Percentiles rank a stretch among this genome's conserved stretches.
phyloP scores from a whole-genome alignment of 441 rosid species.

The Pelargonium citronellum region DNA sequence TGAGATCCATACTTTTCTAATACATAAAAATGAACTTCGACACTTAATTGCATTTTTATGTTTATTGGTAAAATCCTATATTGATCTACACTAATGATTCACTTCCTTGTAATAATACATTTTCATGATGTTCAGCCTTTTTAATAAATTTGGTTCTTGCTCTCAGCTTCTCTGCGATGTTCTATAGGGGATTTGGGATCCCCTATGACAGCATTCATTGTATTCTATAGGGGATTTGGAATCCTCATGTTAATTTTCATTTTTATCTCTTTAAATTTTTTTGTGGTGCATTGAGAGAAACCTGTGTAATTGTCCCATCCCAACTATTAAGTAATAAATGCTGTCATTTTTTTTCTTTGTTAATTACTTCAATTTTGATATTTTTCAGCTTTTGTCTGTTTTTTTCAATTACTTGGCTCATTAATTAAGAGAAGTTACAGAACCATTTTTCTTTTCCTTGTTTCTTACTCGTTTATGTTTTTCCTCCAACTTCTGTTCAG shows the following conservation, averaged over 20 bases:
- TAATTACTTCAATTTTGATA: not conserved
- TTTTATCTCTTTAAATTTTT: not conserved
- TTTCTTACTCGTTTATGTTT: not conserved
- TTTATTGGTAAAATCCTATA: not conserved
- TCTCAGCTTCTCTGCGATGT: no score
- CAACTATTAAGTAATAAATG: not conserved
- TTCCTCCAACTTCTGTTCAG: not conserved
- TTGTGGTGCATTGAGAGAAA: not conserved
- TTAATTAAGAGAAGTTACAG: not conserved
- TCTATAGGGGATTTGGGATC: not conserved
- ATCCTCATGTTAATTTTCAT: not conserved
- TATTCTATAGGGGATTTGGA: no score
- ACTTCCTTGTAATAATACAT: not conserved
- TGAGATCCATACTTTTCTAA: not conserved
- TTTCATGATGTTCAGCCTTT: not conserved
- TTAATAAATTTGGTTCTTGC: not conserved
- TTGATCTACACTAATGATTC: not conserved
- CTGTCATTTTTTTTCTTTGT: not conserved
- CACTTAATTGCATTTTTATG: not conserved
- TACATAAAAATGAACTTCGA: not conserved
- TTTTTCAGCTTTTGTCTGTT: not conserved
- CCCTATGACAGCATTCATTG: no score
- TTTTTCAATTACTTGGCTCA: not conserved
- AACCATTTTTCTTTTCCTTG: constrained; percentile 1
- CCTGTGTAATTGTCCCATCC: not conserved